These are phyloP conservation scores for Omphalea diandra DNA, from an alignment of 441 rosid genomes.

Conservation along the genomic window DNA sequence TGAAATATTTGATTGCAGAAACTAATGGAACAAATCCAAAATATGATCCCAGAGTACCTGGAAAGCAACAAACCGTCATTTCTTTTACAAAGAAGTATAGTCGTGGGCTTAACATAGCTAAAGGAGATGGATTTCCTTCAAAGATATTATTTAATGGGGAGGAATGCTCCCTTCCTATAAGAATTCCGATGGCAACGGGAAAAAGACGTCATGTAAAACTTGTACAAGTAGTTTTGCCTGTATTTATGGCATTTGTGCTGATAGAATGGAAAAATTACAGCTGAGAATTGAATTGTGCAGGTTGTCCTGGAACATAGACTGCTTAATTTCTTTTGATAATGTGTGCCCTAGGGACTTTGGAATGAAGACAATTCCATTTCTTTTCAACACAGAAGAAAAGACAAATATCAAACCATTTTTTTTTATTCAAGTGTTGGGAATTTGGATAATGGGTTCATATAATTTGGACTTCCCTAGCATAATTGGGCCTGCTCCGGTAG, in stretches of 20 bases:
- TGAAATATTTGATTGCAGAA: conserved; percentile 60
- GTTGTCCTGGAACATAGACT: not conserved
- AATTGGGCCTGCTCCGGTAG: too few relatives aligned
- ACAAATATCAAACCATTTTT: too few relatives aligned
- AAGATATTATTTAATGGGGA: conserved; percentile 85
- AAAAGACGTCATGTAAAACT: not conserved
- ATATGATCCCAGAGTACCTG: conserved; percentile 55
- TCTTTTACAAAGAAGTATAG: conserved; percentile 68
- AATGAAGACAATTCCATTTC: too few relatives aligned
- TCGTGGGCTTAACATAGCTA: conserved; percentile 51
- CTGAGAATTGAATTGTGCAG: not conserved
- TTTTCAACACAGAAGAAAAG: too few relatives aligned
- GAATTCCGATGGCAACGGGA: not conserved
- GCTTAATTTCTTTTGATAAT: not conserved
- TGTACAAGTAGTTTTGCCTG: conserved; percentile 3
- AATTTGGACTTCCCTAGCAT: too few relatives aligned
- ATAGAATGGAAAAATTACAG: not conserved
- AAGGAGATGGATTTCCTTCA: conserved; percentile 70
- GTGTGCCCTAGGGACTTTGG: not conserved
- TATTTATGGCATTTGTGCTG: not conserved
- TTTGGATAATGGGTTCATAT: too few relatives aligned
- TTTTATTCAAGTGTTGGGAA: too few relatives aligned
- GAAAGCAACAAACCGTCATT: conserved; percentile 76
- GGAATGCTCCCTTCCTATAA: conserved; percentile 64
- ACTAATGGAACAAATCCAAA: conserved; percentile 43